Conservation (phyloP, 176 grass and related monocot genomes). For the Poa pratensis region DNA sequence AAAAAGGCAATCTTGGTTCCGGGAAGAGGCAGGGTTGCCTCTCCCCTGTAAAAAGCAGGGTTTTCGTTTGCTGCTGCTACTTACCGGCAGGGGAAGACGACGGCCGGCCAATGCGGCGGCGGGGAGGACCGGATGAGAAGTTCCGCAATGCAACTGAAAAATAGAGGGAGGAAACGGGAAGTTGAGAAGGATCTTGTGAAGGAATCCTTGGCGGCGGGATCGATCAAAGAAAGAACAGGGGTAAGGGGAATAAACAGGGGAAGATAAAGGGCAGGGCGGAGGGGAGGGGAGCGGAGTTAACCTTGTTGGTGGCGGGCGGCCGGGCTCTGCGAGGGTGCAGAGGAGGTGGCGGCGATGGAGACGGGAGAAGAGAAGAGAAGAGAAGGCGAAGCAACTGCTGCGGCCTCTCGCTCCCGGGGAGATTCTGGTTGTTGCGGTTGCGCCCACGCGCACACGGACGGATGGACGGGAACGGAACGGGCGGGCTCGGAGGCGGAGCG, state of each 20-base stretch:
- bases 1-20: conserved; percentile 10
- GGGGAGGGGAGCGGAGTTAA: background rate
- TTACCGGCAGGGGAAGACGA: background rate
- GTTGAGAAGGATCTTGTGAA: background rate
- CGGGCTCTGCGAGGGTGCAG: background rate
- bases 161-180: background rate
- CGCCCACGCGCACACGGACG: background rate
- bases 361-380: background rate
- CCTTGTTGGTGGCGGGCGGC: background rate
- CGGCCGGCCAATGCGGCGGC: background rate
- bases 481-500: background rate
- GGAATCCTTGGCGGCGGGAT: too few relatives aligned
- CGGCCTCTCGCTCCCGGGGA: background rate
- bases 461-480: background rate
- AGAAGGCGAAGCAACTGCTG: conserved; percentile 33
- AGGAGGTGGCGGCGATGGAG: background rate
- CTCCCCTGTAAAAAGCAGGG: background rate
- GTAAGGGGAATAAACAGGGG: background rate
- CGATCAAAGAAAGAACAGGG: background rate
- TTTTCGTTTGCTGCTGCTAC: background rate
- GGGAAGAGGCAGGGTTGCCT: background rate
- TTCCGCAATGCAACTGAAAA: background rate
- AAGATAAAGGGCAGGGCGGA: background rate
- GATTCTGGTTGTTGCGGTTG: background rate
- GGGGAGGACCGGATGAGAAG: background rate